phyloP scores from a whole-genome alignment of 345 rosid species.

The Arabidopsis suecica region DNA sequence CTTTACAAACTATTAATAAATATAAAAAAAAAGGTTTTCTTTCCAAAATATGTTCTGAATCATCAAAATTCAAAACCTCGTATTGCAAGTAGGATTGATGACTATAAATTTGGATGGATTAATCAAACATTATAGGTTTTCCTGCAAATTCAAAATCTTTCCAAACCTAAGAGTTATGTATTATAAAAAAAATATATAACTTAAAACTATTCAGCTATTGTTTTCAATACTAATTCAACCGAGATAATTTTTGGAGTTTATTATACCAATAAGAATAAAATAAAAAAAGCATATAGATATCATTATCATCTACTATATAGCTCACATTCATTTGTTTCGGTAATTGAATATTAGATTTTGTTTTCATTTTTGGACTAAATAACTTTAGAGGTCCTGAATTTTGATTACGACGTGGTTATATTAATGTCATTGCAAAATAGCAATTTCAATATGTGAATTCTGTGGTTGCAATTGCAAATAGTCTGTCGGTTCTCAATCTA shows the following conservation, averaged over 20 bases:
- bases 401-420: slow-evolving; percentile 17
- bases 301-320: background rate
- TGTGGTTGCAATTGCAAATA: slow-evolving; percentile 11
- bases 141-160: background rate
- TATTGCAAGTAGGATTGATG: too few species aligned
- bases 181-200: background rate
- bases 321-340: background rate
- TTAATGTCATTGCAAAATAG: background rate
- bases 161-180: background rate
- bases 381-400: slow-evolving; percentile 1
- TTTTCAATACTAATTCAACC: background rate
- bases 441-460: background rate
- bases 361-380: slow-evolving; percentile 2
- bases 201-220: background rate
- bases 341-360: background rate
- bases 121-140: too few species aligned
- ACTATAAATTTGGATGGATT: too few species aligned
- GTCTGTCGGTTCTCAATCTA: slow-evolving; percentile 7
- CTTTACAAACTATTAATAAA: background rate
- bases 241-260: background rate
- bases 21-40: too few species aligned
- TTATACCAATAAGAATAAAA: background rate
- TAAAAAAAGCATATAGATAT: background rate
- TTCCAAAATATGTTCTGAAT: background rate
- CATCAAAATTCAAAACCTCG: too few species aligned